A percentile compares a stretch with the other conserved stretches of the same genome.
These are phyloP conservation scores for Trichoderma atroviride DNA, from an alignment of 2,329 filamentous ascomycete species.

Conservation along the genomic window DNA sequence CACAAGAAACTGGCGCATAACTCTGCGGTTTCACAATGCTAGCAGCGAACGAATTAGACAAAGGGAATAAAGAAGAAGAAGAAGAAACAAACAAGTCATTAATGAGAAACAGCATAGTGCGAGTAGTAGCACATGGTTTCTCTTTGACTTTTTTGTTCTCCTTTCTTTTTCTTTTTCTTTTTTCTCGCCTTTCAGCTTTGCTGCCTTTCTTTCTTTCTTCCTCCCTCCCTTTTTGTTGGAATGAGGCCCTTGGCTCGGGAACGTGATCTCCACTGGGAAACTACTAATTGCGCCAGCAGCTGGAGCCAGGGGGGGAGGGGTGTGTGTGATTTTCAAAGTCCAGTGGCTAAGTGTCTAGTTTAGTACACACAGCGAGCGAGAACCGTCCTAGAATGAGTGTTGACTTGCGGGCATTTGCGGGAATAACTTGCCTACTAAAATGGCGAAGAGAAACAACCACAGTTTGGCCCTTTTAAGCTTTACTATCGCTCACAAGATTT, in stretches of 20 bases:
- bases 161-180: neutral
- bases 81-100: neutral
- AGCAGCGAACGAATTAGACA: neutral
- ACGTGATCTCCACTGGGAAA: conserved; percentile 19
- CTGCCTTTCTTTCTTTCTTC: neutral
- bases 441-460: neutral
- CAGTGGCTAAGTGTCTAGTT: too few relatives aligned
- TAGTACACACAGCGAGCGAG: neutral
- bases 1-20: neutral
- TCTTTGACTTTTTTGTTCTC: neutral
- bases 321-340: neutral
- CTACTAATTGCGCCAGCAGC: conserved; percentile 6
- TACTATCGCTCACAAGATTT: neutral
- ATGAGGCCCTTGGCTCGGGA: conserved; percentile 1
- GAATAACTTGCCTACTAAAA: neutral
- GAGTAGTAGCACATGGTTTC: neutral
- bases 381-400: neutral
- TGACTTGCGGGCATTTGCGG: neutral
- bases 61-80: neutral
- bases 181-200: neutral
- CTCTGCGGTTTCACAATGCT: neutral
- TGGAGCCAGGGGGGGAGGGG: conserved; percentile 3
- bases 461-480: neutral
- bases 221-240: conserved; percentile 11
- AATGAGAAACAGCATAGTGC: neutral